phyloP scores from a whole-genome alignment of 1,284 basidiomycete species.

The Leccinum idahoense region DNA sequence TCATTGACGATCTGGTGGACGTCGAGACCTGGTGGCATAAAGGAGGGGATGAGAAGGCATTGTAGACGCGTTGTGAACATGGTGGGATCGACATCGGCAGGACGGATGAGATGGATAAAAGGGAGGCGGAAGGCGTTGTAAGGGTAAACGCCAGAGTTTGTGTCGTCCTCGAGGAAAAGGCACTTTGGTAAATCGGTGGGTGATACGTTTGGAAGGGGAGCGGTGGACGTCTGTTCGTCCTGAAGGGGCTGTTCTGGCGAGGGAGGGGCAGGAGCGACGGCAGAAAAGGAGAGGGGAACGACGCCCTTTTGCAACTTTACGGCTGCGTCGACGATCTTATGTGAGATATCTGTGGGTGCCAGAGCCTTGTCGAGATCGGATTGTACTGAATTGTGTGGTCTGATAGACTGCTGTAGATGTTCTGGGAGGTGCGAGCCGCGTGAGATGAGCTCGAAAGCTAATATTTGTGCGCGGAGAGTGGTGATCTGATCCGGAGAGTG shows the following conservation, averaged over 20 bases:
- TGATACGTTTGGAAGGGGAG: background rate
- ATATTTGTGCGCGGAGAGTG: no score
- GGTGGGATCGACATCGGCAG: conserved; percentile 53
- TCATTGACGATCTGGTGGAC: conserved; percentile 88
- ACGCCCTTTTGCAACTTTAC: no score
- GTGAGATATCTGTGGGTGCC: no score
- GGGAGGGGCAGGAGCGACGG: background rate
- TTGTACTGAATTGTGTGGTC: no score
- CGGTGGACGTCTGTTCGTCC: background rate
- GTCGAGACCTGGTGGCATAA: conserved; percentile 93
- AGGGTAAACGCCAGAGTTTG: conserved; percentile 82
- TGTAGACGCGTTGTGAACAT: conserved; percentile 72
- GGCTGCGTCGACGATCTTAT: no score
- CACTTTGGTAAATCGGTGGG: conserved; percentile 38
- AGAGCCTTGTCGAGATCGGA: no score
- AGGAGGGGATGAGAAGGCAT: conserved; percentile 78
- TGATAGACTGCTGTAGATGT: no score
- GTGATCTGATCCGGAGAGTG: no score
- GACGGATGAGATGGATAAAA: conserved; percentile 68
- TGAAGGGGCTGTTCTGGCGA: background rate
- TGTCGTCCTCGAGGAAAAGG: conserved; percentile 75
- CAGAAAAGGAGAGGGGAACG: background rate
- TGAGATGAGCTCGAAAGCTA: no score
- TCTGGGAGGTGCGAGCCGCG: no score
- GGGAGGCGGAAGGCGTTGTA: conserved; percentile 95